Evolutionary conservation across 352 stramenopile species (phyloP), one percentile per base, ranked within the genome.

Genomic region (Phytophthora colocasiae): DNA sequence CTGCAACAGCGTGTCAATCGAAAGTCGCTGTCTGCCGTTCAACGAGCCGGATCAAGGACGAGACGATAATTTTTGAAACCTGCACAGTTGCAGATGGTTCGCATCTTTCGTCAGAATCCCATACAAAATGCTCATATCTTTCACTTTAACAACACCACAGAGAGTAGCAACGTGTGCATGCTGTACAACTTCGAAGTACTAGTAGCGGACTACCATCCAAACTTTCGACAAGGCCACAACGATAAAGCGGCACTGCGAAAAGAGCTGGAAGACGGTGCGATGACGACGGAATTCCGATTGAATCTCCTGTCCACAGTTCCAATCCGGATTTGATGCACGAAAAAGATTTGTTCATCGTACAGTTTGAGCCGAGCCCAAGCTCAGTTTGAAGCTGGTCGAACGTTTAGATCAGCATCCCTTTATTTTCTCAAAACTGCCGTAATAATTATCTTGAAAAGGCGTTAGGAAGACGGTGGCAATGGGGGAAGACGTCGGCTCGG

Each of bases 401-500:
- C 31, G 31, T 15, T 36, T 36, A 17, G 29, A 12, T 4, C 12
- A 15, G 45, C 12, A 44, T 10, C n/a, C 15, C 7, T 17, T 41
- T 22, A 31, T 8, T 4, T 44, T 24, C 38, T 19, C 38, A 44
- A 36, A 11, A 14, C 4, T 36, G 31, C 9, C 31, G 31, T 36
- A 36, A 36, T 36, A 36, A 36, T 36, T 14, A 4, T 8, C 27
- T 31, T 36, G 49, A 71, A 71, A 67, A 6, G 58, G 62, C 63
- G 48, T 27, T 43, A 22, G n/a, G 39, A 26, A 53, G 31, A 12
- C 54, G 19, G 34, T 36, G 17, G 4, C 7, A 52, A 70, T 77
- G 69, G 69, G 63, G 29, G 69, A 77, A 68, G 55, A 63, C 10
- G 31, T 14, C 3, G 36, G 5, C 4, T 60, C 39, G 4, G 36